phyloP scores from a whole-genome alignment of 2,329 filamentous ascomycete genomes.

The Exophiala calicioides region DNA sequence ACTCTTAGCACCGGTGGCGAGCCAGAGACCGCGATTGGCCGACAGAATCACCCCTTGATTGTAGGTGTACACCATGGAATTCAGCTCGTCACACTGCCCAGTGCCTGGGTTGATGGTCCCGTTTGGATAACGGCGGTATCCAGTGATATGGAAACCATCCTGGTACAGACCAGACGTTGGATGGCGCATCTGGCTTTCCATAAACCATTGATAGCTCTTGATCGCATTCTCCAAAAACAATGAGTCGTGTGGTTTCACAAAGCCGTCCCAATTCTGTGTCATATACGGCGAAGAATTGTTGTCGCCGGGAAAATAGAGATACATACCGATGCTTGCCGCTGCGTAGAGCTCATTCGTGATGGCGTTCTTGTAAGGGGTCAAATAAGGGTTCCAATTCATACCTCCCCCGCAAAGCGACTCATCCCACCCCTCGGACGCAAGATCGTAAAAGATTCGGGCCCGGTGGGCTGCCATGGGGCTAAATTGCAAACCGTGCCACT shows the following conservation, averaged over 20 bases:
- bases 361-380: slow-evolving; percentile 88
- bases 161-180: slow-evolving; percentile 66
- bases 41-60: slow-evolving; percentile 91
- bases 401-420: slow-evolving; percentile 77
- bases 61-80: slow-evolving; percentile 92
- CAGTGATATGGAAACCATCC: slow-evolving; percentile 84
- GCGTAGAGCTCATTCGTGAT: slow-evolving; percentile 94
- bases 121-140: slow-evolving; percentile 50
- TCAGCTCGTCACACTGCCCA: slow-evolving; percentile 73
- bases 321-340: slow-evolving; percentile 83
- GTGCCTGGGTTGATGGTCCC: slow-evolving; percentile 62
- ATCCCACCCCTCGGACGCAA: slow-evolving; percentile 80
- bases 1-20: slow-evolving; percentile 67
- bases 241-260: slow-evolving; percentile 54
- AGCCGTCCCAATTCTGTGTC: slow-evolving; percentile 30
- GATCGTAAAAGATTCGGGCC: slow-evolving; percentile 80
- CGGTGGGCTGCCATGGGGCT: slow-evolving; percentile 76
- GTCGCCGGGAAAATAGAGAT: slow-evolving; percentile 83
- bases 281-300: slow-evolving; percentile 69
- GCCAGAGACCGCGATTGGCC: slow-evolving; percentile 76
- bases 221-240: slow-evolving; percentile 72
- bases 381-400: slow-evolving; percentile 84
- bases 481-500: slow-evolving; percentile 78
- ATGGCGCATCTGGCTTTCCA: slow-evolving; percentile 78
- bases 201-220: slow-evolving; percentile 79